Evolutionary conservation across 805 yeast species (phyloP).

Genomic region (Teunomyces panamensis): DNA sequence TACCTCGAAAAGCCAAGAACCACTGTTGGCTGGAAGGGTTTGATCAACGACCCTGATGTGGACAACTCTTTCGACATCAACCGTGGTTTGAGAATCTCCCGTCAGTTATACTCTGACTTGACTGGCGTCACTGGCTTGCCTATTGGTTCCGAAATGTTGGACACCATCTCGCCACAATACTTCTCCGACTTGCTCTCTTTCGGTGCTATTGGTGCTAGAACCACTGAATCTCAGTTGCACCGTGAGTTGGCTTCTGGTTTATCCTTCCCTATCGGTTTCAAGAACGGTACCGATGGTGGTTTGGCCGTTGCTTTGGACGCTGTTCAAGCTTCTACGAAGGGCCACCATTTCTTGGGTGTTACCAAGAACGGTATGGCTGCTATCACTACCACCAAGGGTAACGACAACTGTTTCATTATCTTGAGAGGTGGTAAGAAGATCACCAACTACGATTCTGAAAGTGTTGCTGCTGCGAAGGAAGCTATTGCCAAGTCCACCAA

Average conservation of each 20-base stretch:
- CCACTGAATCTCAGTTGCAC: slow-evolving; percentile 97
- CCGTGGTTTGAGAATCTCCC: slow-evolving; percentile 85
- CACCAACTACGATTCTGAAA: slow-evolving; percentile 82
- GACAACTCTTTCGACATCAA: slow-evolving; percentile 91
- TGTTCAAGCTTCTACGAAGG: slow-evolving; percentile 82
- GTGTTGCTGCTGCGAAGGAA: slow-evolving; percentile 72
- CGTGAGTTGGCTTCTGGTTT: slow-evolving; percentile 96
- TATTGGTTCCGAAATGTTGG: slow-evolving; percentile 97
- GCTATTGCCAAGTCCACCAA: slow-evolving; percentile 49
- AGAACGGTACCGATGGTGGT: slow-evolving; percentile 97
- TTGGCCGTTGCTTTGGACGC: slow-evolving; percentile 93
- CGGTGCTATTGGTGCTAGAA: slow-evolving; percentile 99
- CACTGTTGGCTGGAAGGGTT: slow-evolving; percentile 98
- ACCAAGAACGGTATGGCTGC: slow-evolving; percentile 97
- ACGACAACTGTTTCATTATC: slow-evolving; percentile 89
- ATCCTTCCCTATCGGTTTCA: slow-evolving; percentile 98
- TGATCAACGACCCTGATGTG: slow-evolving; percentile 94
- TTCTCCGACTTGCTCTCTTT: slow-evolving; percentile 85
- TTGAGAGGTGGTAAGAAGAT: slow-evolving; percentile 95
- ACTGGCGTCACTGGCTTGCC: slow-evolving; percentile 75
- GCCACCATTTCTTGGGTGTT: slow-evolving; percentile 96
- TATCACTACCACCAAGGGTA: slow-evolving; percentile 93
- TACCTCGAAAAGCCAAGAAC: slow-evolving; percentile 98
- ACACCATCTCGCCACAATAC: slow-evolving; percentile 95
- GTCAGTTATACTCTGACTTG: slow-evolving; percentile 79